Base-by-base conservation (phyloP, 345 rosid genomes). In the Gossypium turneri region DNA sequence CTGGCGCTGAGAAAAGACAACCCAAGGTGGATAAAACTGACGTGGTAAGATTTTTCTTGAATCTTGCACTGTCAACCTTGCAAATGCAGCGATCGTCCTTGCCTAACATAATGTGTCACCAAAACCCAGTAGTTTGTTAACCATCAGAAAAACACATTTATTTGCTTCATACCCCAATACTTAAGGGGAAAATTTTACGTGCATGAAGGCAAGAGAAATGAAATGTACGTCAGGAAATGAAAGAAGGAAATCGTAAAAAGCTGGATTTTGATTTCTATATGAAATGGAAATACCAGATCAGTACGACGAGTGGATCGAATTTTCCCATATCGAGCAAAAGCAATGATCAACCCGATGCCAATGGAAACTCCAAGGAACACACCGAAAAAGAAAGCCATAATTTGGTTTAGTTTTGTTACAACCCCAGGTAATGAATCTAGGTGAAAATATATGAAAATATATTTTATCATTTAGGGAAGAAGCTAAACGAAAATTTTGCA, bases 41-140 rank as follows among this genome's bases (percentile, higher is more conserved):
- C 80, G 80, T 1, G 96, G 93, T 50, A 94, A 82, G 70, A 92
- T 74, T 75, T 89, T 94, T 80, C 90, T 87, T 3, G 97, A 90
- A 89, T 92, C 98, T 47, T 83, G 89, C 78, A 94, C 90, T 19
- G 90, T 92, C 95, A 94, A 86, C 74, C 90, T 93, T 20, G 97
- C 93, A 79, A 92, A 94, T 59, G 95, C 89, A 9, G 98, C 98
- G 55, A 92, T 82, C 41, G 79, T 87, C 53, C 71, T 80, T 2
- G 97, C 98, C 98, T 94, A 27, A 2, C 43, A 16, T 25, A 74
- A 44, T 20, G 20, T 19, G 16, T 17, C 38, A 22, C 3, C 57
- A 5, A 62, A 41, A 34, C 47, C 27, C 66, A 62, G 19, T 34
- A 62, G 63, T 16, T 15, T 12, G 24, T 66, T 22, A 45, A 38